Evolutionary conservation across 1,284 basidiomycete species (phyloP).

Genomic region (Ganoderma multipileum): DNA sequence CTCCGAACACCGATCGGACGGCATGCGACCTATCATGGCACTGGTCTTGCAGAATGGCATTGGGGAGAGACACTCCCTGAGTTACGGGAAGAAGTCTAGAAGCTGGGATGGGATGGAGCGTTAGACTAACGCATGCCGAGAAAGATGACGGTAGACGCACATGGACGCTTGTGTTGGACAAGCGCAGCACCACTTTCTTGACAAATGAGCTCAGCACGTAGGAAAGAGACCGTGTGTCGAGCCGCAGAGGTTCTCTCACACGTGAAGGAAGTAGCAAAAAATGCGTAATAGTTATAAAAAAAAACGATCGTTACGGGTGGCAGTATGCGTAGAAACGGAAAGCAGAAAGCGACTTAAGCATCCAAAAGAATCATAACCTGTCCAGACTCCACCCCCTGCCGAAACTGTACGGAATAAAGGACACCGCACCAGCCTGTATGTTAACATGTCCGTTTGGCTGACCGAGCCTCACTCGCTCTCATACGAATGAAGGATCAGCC

Average conservation of each 20-base stretch:
- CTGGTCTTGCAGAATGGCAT: neutral
- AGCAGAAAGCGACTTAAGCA: neutral
- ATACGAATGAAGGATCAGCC: neutral
- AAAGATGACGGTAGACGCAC: neutral
- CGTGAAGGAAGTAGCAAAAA: neutral
- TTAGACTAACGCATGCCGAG: neutral
- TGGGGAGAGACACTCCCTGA: neutral
- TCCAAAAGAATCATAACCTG: neutral
- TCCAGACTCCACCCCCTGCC: neutral
- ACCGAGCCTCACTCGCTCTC: neutral
- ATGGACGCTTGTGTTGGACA: neutral
- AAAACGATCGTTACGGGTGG: neutral
- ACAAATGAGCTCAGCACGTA: neutral
- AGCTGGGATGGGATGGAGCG: neutral
- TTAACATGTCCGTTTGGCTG: neutral
- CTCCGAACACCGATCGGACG: too few relatives aligned
- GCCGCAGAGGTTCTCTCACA: neutral
- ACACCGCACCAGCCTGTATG: neutral
- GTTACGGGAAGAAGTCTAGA: neutral
- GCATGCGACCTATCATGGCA: neutral
- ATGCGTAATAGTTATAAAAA: neutral
- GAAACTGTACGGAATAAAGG: neutral
- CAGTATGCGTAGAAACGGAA: neutral
- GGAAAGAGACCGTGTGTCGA: neutral
- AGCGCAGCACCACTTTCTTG: neutral